phyloP scores from a whole-genome alignment of 202 grass and related monocot genomes.

The Elaeis oleifera region DNA sequence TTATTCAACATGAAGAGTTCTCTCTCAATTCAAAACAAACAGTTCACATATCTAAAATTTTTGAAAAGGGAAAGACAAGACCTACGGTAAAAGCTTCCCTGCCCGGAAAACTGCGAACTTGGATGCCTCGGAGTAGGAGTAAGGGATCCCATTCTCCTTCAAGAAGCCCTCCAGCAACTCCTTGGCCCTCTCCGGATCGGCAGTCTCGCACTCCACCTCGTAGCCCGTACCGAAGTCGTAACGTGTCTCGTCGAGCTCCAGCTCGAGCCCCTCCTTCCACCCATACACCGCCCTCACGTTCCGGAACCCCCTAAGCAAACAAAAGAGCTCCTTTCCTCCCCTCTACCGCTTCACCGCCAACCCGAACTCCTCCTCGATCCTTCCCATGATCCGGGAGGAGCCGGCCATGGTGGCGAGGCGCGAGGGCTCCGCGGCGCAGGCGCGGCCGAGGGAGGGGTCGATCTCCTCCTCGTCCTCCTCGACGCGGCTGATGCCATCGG shows the following conservation, averaged over 20 bases:
- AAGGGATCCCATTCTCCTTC: constrained; percentile 44
- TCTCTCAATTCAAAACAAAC: too few relatives aligned
- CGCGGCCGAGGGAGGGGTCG: constrained; percentile 45
- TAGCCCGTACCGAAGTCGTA: constrained; percentile 59
- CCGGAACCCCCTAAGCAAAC: constrained; percentile 58
- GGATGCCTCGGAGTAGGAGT: constrained; percentile 43
- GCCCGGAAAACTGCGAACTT: constrained; percentile 64
- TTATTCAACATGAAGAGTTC: too few relatives aligned
- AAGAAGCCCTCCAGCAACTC: constrained; percentile 48
- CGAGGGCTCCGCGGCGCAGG: constrained; percentile 41
- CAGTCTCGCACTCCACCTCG: constrained; percentile 72
- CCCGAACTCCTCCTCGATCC: constrained; percentile 43
- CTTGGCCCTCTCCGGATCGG: constrained; percentile 49
- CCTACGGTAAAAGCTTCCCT: constrained; percentile 52
- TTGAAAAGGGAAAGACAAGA: neutral
- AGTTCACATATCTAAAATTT: too few relatives aligned
- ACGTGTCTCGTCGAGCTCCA: constrained; percentile 66
- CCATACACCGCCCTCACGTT: constrained; percentile 61
- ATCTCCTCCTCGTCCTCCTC: constrained; percentile 74
- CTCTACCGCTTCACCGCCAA: constrained; percentile 10
- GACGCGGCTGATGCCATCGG: constrained; percentile 56
- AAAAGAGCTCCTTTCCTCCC: constrained; percentile 15
- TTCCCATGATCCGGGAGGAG: constrained; percentile 38
- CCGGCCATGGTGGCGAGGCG: constrained; percentile 28
- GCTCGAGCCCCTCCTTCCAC: constrained; percentile 34